Conservation (phyloP, 75 land plant genomes). For the Selaginella moellendorffii region DNA sequence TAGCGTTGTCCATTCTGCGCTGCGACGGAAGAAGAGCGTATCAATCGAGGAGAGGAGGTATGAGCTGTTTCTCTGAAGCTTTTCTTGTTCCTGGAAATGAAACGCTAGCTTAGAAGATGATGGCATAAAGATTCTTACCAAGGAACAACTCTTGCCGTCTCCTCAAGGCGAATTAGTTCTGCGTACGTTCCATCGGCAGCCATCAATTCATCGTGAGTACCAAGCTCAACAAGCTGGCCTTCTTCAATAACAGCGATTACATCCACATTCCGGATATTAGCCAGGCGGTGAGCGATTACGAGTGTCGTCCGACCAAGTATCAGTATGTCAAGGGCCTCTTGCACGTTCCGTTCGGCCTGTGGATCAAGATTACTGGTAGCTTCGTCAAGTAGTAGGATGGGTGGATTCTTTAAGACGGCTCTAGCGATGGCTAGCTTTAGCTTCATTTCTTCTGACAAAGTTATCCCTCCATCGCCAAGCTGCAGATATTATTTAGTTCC, state of each 20-base stretch:
- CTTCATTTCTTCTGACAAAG: conserved; percentile 79
- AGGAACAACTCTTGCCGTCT: conserved; percentile 87
- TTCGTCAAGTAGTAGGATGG: conserved; percentile 91
- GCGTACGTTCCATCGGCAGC: conserved; percentile 75
- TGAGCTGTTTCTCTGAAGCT: conserved; percentile 1
- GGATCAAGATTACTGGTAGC: conserved; percentile 93
- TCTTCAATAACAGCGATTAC: conserved; percentile 98
- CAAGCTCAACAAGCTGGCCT: conserved; percentile 97
- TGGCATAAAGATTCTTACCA: conserved; percentile 61
- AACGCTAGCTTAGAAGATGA: too few species aligned
- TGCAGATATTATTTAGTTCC: conserved; percentile 29
- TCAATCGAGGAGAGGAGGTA: conserved; percentile 50
- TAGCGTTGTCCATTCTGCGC: conserved; percentile 32
- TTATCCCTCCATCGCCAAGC: conserved; percentile 70
- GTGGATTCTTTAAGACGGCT: conserved; percentile 93
- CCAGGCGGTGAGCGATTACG: conserved; percentile 84
- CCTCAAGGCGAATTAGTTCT: conserved; percentile 88
- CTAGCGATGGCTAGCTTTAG: conserved; percentile 92
- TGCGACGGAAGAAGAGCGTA: conserved; percentile 81
- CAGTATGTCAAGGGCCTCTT: conserved; percentile 85
- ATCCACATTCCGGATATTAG: conserved; percentile 90
- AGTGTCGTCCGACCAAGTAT: conserved; percentile 92
- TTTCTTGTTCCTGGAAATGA: not conserved
- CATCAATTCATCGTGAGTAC: conserved; percentile 90
- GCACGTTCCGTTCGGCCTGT: conserved; percentile 90